Conservation (phyloP, 306 rosid species). For the Canavalia ensiformis region DNA sequence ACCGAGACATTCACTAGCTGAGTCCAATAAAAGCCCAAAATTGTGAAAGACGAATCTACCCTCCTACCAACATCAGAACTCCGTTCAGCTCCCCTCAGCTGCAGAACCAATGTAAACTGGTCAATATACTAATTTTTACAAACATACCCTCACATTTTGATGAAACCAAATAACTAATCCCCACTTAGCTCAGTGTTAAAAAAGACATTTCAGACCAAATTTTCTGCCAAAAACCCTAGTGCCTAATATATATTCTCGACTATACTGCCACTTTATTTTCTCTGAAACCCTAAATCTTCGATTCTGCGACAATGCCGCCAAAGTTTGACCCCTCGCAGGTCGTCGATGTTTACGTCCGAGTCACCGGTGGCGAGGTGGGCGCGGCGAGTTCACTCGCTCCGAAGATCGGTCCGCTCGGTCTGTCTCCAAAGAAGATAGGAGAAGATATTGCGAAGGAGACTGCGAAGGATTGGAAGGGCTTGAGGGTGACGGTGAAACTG, state of each 20-base stretch:
- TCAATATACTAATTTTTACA: not conserved
- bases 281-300: conserved; percentile 33
- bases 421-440: conserved; percentile 91
- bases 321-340: conserved; percentile 85
- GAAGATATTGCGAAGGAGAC: conserved; percentile 92
- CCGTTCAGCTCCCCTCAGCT: too few species aligned
- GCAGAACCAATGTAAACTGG: too few species aligned
- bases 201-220: conserved; percentile 8
- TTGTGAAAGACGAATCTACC: too few species aligned
- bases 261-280: not conserved
- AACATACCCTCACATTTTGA: conserved; percentile 6
- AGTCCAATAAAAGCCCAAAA: too few species aligned
- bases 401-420: conserved; percentile 87
- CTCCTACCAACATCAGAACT: too few species aligned
- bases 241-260: conserved; percentile 6
- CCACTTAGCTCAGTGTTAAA: not conserved
- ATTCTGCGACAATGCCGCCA: conserved; percentile 71
- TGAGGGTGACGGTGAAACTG: conserved; percentile 82
- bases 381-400: conserved; percentile 94
- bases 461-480: conserved; percentile 89
- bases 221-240: conserved; percentile 45
- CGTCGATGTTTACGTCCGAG: conserved; percentile 79
- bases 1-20: too few species aligned
- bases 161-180: not conserved
- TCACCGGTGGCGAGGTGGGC: conserved; percentile 89